Percentiles rank a stretch among this genome's conserved stretches.
Evolutionary conservation across 345 rosid species (phyloP).

Genomic region (Eucalyptus pumila): DNA sequence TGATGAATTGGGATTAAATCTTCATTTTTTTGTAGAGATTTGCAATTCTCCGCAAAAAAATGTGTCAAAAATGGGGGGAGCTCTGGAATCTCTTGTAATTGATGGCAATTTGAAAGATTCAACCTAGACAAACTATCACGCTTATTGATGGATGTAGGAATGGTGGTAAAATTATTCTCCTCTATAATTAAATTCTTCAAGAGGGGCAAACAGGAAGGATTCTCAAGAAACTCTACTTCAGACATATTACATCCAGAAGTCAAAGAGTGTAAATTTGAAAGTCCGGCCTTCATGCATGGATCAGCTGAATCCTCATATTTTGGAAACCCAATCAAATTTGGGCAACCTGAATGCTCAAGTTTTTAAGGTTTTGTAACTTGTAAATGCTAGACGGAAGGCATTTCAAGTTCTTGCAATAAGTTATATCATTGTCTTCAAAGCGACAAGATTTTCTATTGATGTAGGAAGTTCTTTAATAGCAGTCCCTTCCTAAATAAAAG

Average conservation of each 20-base stretch:
- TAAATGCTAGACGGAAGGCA: background rate
- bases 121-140: fast-evolving
- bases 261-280: background rate
- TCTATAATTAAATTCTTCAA: fast-evolving
- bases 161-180: fast-evolving
- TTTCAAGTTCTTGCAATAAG: fast-evolving
- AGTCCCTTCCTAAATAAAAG: fast-evolving
- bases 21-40: background rate
- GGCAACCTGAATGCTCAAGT: fast-evolving
- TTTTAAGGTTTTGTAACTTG: fast-evolving
- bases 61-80: fast-evolving
- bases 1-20: background rate
- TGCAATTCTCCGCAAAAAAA: fast-evolving
- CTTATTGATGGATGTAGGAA: background rate
- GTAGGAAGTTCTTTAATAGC: background rate
- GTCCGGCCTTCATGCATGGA: fast-evolving
- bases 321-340: background rate
- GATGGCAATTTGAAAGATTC: fast-evolving
- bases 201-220: fast-evolving
- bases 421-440: fast-evolving
- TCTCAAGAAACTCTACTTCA: background rate
- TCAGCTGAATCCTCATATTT: background rate
- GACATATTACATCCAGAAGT: fast-evolving
- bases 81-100: background rate
- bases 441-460: background rate